These are phyloP conservation scores for Cercospora beticola DNA, from an alignment of 2,329 filamentous ascomycete genomes.

Conservation along the genomic window DNA sequence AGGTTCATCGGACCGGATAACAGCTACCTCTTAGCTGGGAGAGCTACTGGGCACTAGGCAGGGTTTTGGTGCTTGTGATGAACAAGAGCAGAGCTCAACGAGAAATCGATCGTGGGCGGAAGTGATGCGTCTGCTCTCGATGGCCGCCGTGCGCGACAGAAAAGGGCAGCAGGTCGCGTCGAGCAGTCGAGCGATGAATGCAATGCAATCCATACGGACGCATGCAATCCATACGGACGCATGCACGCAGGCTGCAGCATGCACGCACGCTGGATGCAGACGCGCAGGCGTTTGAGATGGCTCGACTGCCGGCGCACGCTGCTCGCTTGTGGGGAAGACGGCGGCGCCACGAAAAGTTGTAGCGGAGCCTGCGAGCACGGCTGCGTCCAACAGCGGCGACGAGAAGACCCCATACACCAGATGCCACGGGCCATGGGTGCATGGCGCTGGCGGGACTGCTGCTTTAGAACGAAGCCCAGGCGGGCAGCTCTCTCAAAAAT, in stretches of 20 bases:
- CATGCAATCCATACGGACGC: neutral
- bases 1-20: conserved; percentile 25
- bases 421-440: neutral
- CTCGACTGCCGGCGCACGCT: neutral
- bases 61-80: neutral
- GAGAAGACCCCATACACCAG: neutral
- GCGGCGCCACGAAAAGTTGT: neutral
- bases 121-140: neutral
- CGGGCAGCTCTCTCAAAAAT: conserved; percentile 4
- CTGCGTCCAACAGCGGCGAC: neutral
- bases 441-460: neutral
- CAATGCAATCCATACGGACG: neutral
- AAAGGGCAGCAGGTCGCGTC: neutral
- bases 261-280: neutral
- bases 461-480: neutral
- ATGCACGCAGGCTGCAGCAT: neutral
- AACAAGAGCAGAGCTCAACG: conserved; percentile 12
- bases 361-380: neutral
- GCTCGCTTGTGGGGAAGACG: conserved; percentile 1
- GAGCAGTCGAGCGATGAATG: neutral
- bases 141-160: neutral
- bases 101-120: neutral
- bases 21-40: conserved; percentile 25
- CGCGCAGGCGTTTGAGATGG: neutral
- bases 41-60: conserved; percentile 14